Conservation (phyloP, 257 asterid species). For the Knoxia roxburghii region DNA sequence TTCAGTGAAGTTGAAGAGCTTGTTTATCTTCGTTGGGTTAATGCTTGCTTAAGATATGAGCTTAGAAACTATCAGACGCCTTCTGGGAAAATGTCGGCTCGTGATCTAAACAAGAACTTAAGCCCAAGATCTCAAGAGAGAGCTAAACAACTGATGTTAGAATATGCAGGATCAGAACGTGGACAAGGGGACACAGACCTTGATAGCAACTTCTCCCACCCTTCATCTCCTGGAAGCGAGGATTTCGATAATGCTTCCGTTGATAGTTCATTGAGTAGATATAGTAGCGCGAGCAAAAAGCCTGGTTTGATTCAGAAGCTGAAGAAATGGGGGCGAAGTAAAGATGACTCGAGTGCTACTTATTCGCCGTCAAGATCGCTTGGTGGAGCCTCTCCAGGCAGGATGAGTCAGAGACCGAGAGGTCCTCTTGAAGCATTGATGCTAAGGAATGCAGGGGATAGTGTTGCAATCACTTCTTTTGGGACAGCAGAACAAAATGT, state of each 20-base stretch:
- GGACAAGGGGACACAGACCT: slow-evolving; percentile 92
- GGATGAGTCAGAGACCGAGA: slow-evolving; percentile 43
- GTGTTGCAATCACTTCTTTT: slow-evolving; percentile 63
- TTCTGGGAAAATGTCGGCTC: slow-evolving; percentile 72
- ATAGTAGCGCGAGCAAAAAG: slow-evolving; percentile 65
- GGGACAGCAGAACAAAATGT: slow-evolving; percentile 63
- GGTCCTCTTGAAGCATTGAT: slow-evolving; percentile 85
- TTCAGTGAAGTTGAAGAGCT: slow-evolving; percentile 97
- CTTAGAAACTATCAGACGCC: slow-evolving; percentile 83
- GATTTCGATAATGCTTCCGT: slow-evolving; percentile 71
- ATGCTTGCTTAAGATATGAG: slow-evolving; percentile 84
- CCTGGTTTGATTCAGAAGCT: slow-evolving; percentile 76
- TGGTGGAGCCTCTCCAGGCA: slow-evolving; percentile 63
- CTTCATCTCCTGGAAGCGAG: slow-evolving; percentile 82
- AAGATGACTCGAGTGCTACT: slow-evolving; percentile 59
- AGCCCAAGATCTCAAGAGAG: slow-evolving; percentile 86
- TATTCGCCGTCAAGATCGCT: slow-evolving; percentile 80
- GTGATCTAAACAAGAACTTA: slow-evolving; percentile 68
- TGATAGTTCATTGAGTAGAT: slow-evolving; percentile 66
- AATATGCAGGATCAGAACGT: slow-evolving; percentile 92
- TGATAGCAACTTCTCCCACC: slow-evolving; percentile 80
- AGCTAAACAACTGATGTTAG: slow-evolving; percentile 87
- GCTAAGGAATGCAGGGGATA: slow-evolving; percentile 79
- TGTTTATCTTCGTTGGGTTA: slow-evolving; percentile 97
- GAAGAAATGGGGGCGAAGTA: slow-evolving; percentile 81